Base-by-base conservation (phyloP, 2,329 filamentous ascomycete species). In the Stemphylium lycopersici region DNA sequence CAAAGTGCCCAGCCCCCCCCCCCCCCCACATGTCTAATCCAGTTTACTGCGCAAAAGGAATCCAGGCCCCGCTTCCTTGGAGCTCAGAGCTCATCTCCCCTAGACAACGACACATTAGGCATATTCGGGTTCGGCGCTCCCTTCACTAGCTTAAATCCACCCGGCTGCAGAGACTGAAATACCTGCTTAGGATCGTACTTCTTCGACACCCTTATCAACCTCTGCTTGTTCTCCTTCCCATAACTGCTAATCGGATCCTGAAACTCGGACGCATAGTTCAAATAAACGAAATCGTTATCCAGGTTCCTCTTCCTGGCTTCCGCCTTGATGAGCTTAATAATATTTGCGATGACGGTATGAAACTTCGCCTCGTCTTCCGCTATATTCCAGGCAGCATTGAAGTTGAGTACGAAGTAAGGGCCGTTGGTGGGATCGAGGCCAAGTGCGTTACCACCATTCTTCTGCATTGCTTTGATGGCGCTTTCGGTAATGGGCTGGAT, bases 171-270 rank as follows among this genome's bases (percentile, higher is more conserved):
- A 31, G 48, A 70, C 62, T 79, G 74, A 52, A 76, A 79, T 2
- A 79, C 67, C 1, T 65, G 61, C 3, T 54, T 57, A 0, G 78
- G 76, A 55, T 80, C 78, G 49, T 78, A 79, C 52, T 68, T 71
- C 15, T 53, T 59, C 6, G 69, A 69, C 12, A 78, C 61, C 2
- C 55, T 48, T 34, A 62, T 59, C 54, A 80, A 47, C 7, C 61
- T 62, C 10, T 52, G n/a, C n/a, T 55, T 58, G 13, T 55, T 60
- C 24, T 36, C 46, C 32, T 57, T 34, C 0, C 79, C 78, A 59
- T 80, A 81, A 16, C 71, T 68, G 6, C 58, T 58, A 47, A 81
- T 66, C 0, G 75, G 69, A 55, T 77, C 70, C 56, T 81, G 77
- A 45, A 68, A 75, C 54, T 69, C 63, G 38, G 52, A 57, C 3